Evolutionary conservation across 805 yeast genomes (phyloP), one percentile per base, ranked within the genome.

Genomic region (Pichia heedii): DNA sequence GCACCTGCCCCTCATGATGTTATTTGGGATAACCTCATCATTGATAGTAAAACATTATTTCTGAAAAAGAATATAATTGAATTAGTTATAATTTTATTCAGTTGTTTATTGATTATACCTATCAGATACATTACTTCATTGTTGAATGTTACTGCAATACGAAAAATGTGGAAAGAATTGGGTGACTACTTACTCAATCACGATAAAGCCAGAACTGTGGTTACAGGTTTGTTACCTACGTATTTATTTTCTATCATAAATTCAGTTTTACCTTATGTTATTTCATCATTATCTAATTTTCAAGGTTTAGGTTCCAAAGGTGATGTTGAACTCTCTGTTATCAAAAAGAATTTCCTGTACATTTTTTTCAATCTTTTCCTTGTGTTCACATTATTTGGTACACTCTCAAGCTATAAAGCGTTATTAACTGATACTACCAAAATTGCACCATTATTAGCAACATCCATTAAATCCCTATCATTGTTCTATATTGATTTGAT

Each of bases 1-100:
- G 98, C 98, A 0, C 97, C 98, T 0, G 95, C 97, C 0, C 97
- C 98, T 2, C 86, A 84, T 54, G 98, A 93, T 59, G 80, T 93
- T 27, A 77, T 85, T 39, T 93, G 98, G 98, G 62, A 67, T 15
- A 73, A 71, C 57, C 63, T 76, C 50, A 62, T 64, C 39, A 51
- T 73, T 26, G 60, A 70, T n/a, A 65, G 65, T 21, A 61, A 55
- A 24, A 54, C 69, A 41, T 63, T 65, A 27, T 50, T 73, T 19
- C 29, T 65, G 2, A 53, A 65, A 40, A 58, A 53, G 29, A 63
- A 63, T 42, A 34, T 54, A 1, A 49, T 65, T 20, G 67, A 63
- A 47, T 36, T 59, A 13, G 41, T 73, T 2, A 74, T 74, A 37
- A 63, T 73, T 21, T 57, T 73, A 22, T 70, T 75, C 53, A 73